A percentile compares a stretch with the other conserved stretches of the same genome.
These are phyloP conservation scores for Linum tenue DNA, from an alignment of 345 rosid species.

Conservation along the genomic window DNA sequence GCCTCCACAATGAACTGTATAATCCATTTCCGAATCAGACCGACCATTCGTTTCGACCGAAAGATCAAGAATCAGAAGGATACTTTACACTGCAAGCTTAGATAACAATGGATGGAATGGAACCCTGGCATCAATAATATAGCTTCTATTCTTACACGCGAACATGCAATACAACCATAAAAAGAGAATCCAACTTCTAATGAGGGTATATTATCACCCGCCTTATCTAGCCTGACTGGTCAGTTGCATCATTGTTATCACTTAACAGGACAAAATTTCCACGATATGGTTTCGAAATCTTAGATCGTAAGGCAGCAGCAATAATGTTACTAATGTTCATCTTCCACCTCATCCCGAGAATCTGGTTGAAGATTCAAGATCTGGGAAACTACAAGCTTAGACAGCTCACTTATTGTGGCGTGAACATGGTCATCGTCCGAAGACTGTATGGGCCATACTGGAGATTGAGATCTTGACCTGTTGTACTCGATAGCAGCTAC, in stretches of 20 bases:
- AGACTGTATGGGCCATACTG: constrained; percentile 38
- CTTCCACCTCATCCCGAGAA: constrained; percentile 22
- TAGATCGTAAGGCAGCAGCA: not conserved
- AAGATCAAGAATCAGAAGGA: too few species aligned
- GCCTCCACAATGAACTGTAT: too few species aligned
- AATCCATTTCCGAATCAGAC: too few species aligned
- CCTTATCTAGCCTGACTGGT: not conserved
- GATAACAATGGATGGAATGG: too few species aligned
- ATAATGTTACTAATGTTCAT: not conserved
- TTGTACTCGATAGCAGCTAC: constrained; percentile 70
- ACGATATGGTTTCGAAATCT: not conserved
- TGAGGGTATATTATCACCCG: not conserved
- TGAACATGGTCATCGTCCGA: constrained; percentile 66
- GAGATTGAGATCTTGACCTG: constrained; percentile 38
- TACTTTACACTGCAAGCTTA: too few species aligned
- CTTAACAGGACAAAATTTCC: not conserved
- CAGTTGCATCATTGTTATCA: not conserved
- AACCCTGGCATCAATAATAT: too few species aligned
- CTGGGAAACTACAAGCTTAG: constrained; percentile 73
- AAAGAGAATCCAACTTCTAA: too few species aligned
- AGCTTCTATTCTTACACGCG: too few species aligned
- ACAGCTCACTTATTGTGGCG: constrained; percentile 69
- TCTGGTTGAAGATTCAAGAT: constrained; percentile 66
- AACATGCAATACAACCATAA: too few species aligned
- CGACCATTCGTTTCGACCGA: too few species aligned